phyloP scores from a whole-genome alignment of 2,329 filamentous ascomycete genomes.

The Chrysoporthe cubensis region DNA sequence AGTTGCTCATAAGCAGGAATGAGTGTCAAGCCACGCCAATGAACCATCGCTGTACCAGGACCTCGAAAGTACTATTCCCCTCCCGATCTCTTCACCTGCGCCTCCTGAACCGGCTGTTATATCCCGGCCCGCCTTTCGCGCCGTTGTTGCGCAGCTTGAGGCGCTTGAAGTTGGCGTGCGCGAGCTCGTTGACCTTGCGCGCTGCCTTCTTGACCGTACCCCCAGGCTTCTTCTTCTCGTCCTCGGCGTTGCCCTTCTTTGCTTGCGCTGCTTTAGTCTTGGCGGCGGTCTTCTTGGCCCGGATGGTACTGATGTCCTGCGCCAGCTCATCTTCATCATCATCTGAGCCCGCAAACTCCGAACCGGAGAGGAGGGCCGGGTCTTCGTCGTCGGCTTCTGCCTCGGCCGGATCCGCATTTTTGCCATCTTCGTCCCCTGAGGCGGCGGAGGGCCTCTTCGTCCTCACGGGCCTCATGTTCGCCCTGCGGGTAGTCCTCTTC shows the following conservation, averaged over 20 bases:
- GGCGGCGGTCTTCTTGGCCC: constrained; percentile 30
- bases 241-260: constrained; percentile 35
- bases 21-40: neutral
- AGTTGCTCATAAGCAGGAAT: neutral
- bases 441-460: constrained; percentile 51
- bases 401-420: constrained; percentile 33
- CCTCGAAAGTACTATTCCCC: neutral
- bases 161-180: constrained; percentile 69
- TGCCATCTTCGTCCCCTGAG: constrained; percentile 36
- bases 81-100: constrained; percentile 39
- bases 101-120: constrained; percentile 62
- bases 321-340: constrained; percentile 46
- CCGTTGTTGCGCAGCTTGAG: constrained; percentile 66
- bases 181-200: constrained; percentile 66
- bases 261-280: constrained; percentile 28
- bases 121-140: constrained; percentile 62
- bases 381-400: constrained; percentile 37
- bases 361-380: constrained; percentile 43
- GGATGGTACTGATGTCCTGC: constrained; percentile 8
- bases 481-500: constrained; percentile 74
- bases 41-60: neutral
- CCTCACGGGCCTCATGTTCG: constrained; percentile 64
- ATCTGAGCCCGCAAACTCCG: constrained; percentile 44
- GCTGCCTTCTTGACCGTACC: constrained; percentile 54
- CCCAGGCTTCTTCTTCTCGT: constrained; percentile 31